These are phyloP conservation scores for Pseudovirgaria hyperparasitica DNA, from an alignment of 2,329 filamentous ascomycete species.

Conservation along the genomic window DNA sequence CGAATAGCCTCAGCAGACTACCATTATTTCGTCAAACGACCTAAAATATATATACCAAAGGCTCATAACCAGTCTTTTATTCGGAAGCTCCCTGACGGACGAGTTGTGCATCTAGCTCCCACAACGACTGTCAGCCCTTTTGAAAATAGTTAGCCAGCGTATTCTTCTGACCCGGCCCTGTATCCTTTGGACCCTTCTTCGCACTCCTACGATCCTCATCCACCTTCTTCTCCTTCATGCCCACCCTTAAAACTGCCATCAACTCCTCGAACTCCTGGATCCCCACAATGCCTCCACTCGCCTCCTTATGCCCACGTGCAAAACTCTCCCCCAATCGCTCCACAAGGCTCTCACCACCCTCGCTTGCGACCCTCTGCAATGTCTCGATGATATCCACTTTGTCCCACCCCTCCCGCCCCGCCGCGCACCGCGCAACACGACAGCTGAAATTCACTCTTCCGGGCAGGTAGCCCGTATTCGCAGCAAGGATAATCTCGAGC, in stretches of 20 bases:
- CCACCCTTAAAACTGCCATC: conserved; percentile 44
- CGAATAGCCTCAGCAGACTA: too few species aligned
- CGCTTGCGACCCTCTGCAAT: conserved; percentile 38
- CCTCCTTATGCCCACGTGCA: conserved; percentile 54
- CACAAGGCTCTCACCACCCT: conserved; percentile 22
- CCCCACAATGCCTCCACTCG: conserved; percentile 51
- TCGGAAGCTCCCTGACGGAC: too few species aligned
- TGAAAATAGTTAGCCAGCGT: conserved; percentile 19
- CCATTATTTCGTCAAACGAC: too few species aligned
- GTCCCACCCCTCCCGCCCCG: conserved; percentile 32
- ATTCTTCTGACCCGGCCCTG: conserved; percentile 17
- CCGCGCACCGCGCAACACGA: conserved; percentile 44
- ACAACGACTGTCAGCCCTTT: neutral
- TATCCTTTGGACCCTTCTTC: conserved; percentile 19
- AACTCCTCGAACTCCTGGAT: conserved; percentile 52
- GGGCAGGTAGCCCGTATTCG: conserved; percentile 52
- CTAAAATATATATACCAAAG: too few species aligned
- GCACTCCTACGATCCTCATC: conserved; percentile 19
- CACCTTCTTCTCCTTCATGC: conserved; percentile 37
- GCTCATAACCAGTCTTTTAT: too few species aligned
- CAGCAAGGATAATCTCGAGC: conserved; percentile 52
- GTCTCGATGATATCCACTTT: conserved; percentile 52
- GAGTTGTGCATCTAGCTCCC: too few species aligned
- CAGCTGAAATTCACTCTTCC: conserved; percentile 57
- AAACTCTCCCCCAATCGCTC: conserved; percentile 49